Evolutionary conservation across 148 eudicot species (phyloP).

Genomic region (Rhododendron simsii): DNA sequence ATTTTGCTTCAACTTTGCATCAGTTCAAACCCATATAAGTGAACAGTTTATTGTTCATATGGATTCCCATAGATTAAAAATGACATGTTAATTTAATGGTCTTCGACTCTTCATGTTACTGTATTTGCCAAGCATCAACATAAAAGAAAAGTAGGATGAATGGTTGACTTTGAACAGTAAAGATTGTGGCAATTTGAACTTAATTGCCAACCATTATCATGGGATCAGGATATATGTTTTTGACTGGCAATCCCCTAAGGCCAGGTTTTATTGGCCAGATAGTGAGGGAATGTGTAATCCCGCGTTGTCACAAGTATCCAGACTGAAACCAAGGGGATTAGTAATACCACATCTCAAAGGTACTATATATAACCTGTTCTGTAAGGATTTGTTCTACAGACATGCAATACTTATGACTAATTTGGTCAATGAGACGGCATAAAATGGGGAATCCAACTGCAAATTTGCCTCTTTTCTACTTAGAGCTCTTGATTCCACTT

Average conservation of each 20-base stretch:
- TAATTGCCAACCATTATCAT: neutral
- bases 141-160: neutral
- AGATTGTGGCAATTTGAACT: neutral
- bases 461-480: neutral
- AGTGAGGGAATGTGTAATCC: neutral
- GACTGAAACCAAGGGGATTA: neutral
- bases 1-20: constrained; percentile 1
- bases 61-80: neutral
- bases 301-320: neutral
- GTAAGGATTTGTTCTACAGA: neutral
- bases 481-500: neutral
- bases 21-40: neutral
- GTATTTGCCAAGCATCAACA: neutral
- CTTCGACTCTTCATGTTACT: neutral
- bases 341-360: neutral
- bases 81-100: neutral
- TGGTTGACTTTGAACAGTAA: neutral
- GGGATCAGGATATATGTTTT: neutral
- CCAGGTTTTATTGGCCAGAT: neutral
- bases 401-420: neutral
- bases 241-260: neutral
- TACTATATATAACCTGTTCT: neutral
- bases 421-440: neutral
- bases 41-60: neutral
- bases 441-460: neutral